phyloP scores from a whole-genome alignment of 2,329 filamentous ascomycete genomes.

The Biscogniauxia marginata region DNA sequence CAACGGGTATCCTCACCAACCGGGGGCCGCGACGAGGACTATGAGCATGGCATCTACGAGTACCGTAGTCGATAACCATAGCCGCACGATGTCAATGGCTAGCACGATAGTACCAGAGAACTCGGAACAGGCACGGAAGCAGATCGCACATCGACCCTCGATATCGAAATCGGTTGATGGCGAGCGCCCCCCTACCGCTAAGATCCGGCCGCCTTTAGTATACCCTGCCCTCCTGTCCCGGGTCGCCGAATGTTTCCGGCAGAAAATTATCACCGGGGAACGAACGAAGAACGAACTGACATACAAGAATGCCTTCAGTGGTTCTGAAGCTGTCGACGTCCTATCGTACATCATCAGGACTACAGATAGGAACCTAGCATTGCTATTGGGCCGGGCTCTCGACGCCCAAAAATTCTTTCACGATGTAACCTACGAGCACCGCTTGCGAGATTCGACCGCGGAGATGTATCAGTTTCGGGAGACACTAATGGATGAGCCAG shows the following conservation, averaged over 20 bases:
- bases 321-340: slow-evolving; percentile 91
- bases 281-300: slow-evolving; percentile 94
- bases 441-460: slow-evolving; percentile 85
- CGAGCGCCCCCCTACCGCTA: slow-evolving; percentile 58
- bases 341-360: slow-evolving; percentile 97
- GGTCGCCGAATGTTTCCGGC: slow-evolving; percentile 88
- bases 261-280: slow-evolving; percentile 81
- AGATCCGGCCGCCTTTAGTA: slow-evolving; percentile 75
- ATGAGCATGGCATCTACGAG: slow-evolving; percentile 61
- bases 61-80: slow-evolving; percentile 43
- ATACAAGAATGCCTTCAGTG: slow-evolving; percentile 96
- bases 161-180: slow-evolving; percentile 53
- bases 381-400: slow-evolving; percentile 84
- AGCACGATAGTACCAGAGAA: slow-evolving; percentile 71
- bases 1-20: slow-evolving; percentile 43
- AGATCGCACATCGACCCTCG: slow-evolving; percentile 54
- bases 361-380: slow-evolving; percentile 88
- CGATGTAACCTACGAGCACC: slow-evolving; percentile 97
- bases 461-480: slow-evolving; percentile 98
- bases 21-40: slow-evolving; percentile 57
- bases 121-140: slow-evolving; percentile 53
- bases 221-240: slow-evolving; percentile 93
- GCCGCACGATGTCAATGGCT: slow-evolving; percentile 87
- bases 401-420: slow-evolving; percentile 99
- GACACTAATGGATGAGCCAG: slow-evolving; percentile 80